These are phyloP conservation scores for Centaurea solstitialis DNA, from an alignment of 129 eudicot species.

Conservation along the genomic window DNA sequence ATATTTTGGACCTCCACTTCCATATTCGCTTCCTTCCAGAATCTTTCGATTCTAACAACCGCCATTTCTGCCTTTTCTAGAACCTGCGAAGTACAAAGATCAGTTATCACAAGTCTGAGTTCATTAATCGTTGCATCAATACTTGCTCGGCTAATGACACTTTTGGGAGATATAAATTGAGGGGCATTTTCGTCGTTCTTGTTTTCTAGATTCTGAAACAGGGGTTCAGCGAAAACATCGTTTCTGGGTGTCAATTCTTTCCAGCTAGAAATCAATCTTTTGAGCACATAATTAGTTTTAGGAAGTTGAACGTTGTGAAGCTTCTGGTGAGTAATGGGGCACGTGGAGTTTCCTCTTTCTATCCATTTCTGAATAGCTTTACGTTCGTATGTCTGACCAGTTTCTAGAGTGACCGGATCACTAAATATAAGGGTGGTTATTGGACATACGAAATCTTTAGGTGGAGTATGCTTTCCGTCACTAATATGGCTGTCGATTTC, in stretches of 20 bases:
- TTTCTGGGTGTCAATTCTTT: constrained; percentile 44
- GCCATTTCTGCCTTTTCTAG: constrained; percentile 66
- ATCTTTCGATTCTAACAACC: constrained; percentile 56
- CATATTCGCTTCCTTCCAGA: constrained; percentile 53
- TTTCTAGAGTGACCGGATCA: constrained; percentile 85
- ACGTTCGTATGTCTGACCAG: constrained; percentile 84
- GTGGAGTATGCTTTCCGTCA: constrained; percentile 56
- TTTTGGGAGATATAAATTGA: constrained; percentile 36
- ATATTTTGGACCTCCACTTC: constrained; percentile 49
- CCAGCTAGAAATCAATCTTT: constrained; percentile 85
- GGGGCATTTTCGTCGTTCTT: constrained; percentile 28
- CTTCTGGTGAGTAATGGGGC: constrained; percentile 83
- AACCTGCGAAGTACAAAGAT: constrained; percentile 71
- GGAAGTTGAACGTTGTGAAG: constrained; percentile 59
- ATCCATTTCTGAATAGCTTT: constrained; percentile 86
- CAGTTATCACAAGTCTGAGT: constrained; percentile 56
- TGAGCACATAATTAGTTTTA: constrained; percentile 79
- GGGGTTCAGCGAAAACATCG: constrained; percentile 16
- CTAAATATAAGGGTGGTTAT: constrained; percentile 62
- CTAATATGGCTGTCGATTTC: constrained; percentile 35
- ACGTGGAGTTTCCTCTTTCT: constrained; percentile 67
- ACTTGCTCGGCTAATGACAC: constrained; percentile 50
- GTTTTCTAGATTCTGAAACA: constrained; percentile 23
- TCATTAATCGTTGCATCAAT: constrained; percentile 50
- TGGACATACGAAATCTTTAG: constrained; percentile 88